Percentiles rank a stretch among this genome's conserved stretches.
Evolutionary conservation across 257 asterid species (phyloP).

Genomic region (Eustoma russellianum): DNA sequence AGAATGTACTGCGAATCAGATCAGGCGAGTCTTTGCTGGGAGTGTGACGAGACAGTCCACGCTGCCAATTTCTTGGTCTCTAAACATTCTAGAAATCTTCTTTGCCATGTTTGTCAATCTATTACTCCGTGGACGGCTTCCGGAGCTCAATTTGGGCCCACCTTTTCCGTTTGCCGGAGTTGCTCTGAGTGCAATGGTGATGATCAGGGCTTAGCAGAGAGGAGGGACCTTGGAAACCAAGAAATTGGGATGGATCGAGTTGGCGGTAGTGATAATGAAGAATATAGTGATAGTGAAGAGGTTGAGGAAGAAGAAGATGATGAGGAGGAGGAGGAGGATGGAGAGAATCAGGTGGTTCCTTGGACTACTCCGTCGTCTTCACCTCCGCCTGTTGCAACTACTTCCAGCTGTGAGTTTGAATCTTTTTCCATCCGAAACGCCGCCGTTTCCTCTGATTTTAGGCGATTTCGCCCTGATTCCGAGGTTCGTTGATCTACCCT

Average conservation of each 20-base stretch:
- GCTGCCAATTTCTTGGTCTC: constrained; percentile 25
- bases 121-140: constrained; percentile 25
- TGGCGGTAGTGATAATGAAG: not conserved
- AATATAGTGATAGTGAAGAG: not conserved
- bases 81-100: constrained; percentile 21
- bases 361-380: constrained; percentile 13
- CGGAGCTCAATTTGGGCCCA: constrained; percentile 20
- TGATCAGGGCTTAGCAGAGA: not conserved
- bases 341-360: constrained; percentile 29
- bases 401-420: constrained; percentile 10
- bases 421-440: constrained; percentile 11
- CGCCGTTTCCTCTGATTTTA: constrained; percentile 8
- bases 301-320: not conserved
- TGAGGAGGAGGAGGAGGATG: constrained; percentile 20
- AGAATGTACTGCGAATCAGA: constrained; percentile 24
- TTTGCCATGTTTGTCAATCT: constrained; percentile 22
- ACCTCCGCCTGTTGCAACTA: constrained; percentile 12
- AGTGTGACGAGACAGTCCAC: constrained; percentile 25
- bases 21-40: constrained; percentile 25
- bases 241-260: constrained; percentile 1
- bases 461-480: constrained; percentile 13
- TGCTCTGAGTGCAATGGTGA: constrained; percentile 6
- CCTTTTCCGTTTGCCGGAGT: constrained; percentile 18
- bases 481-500: constrained; percentile 18
- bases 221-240: not conserved